Evolutionary conservation across 805 yeast genomes (phyloP).

Genomic region (Starmerella bombicola): DNA sequence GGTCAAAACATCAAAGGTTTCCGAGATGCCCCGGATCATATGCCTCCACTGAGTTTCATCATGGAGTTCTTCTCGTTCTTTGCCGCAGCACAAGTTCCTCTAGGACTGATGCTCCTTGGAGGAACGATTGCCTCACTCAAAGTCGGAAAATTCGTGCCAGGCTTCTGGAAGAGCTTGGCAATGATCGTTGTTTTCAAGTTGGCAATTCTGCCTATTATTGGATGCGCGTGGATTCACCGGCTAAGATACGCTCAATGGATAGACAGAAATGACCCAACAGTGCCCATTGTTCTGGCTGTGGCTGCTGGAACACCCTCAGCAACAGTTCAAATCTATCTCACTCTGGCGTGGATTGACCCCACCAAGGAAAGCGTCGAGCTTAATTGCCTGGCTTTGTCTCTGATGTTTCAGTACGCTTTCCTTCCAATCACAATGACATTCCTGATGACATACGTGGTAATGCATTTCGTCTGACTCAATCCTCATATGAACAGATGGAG

Average conservation of each 20-base stretch:
- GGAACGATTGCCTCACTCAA: conserved; percentile 74
- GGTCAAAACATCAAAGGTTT: conserved; percentile 35
- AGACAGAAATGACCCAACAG: conserved; percentile 41
- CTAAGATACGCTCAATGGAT: conserved; percentile 53
- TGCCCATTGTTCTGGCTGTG: conserved; percentile 60
- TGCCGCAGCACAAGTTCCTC: conserved; percentile 80
- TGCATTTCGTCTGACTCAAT: conserved; percentile 22
- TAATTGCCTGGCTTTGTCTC: conserved; percentile 70
- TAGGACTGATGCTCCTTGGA: conserved; percentile 71
- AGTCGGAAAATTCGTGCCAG: conserved; percentile 47
- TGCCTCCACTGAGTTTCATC: conserved; percentile 71
- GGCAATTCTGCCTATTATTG: conserved; percentile 66
- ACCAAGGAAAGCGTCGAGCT: conserved; percentile 41
- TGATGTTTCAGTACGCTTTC: conserved; percentile 61
- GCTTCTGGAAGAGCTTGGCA: conserved; percentile 51
- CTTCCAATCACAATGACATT: conserved; percentile 63
- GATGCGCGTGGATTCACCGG: conserved; percentile 54
- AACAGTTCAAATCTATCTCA: conserved; percentile 74
- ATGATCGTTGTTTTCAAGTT: conserved; percentile 46
- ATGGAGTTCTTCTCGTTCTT: conserved; percentile 72
- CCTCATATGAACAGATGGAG: too few species aligned
- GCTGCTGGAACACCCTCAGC: conserved; percentile 78
- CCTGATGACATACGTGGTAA: conserved; percentile 51
- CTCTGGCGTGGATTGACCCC: conserved; percentile 55
- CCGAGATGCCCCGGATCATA: conserved; percentile 68